Evolutionary conservation across 2,329 filamentous ascomycete genomes (phyloP).

Genomic region (Cladosporium phlei): DNA sequence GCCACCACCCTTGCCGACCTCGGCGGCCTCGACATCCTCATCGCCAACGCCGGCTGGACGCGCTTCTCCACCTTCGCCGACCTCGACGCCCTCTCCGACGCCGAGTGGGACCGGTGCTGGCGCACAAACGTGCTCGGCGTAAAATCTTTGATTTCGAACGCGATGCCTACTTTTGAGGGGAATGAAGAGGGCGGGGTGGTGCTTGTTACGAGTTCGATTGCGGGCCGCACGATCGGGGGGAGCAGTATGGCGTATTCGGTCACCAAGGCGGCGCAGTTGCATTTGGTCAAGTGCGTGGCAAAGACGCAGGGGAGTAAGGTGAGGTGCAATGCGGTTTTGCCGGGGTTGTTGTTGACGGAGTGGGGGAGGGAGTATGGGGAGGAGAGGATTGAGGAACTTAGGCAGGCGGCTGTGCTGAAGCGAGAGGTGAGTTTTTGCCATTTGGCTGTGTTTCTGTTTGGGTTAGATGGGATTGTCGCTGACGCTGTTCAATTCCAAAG

Average conservation of each 20-base stretch:
- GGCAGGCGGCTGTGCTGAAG: constrained; percentile 57
- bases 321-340: constrained; percentile 60
- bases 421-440: constrained; percentile 44
- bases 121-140: constrained; percentile 55
- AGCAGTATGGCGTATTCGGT: constrained; percentile 68
- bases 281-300: constrained; percentile 62
- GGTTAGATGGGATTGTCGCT: background rate
- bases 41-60: constrained; percentile 71
- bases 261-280: constrained; percentile 68
- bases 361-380: constrained; percentile 50
- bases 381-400: constrained; percentile 52
- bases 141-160: constrained; percentile 51
- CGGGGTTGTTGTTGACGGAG: constrained; percentile 62
- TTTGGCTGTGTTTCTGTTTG: background rate
- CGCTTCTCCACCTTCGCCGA: constrained; percentile 55
- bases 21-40: constrained; percentile 68
- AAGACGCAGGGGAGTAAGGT: constrained; percentile 58
- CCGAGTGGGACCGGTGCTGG: constrained; percentile 64
- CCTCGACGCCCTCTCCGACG: constrained; percentile 54
- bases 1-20: constrained; percentile 55
- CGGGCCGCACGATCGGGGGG: constrained; percentile 48
- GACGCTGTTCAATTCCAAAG: constrained; percentile 22
- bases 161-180: constrained; percentile 53
- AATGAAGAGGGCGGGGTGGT: constrained; percentile 61
- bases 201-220: constrained; percentile 59